Evolutionary conservation across 306 rosid genomes (phyloP).

Genomic region (Begonia peltatifolia): DNA sequence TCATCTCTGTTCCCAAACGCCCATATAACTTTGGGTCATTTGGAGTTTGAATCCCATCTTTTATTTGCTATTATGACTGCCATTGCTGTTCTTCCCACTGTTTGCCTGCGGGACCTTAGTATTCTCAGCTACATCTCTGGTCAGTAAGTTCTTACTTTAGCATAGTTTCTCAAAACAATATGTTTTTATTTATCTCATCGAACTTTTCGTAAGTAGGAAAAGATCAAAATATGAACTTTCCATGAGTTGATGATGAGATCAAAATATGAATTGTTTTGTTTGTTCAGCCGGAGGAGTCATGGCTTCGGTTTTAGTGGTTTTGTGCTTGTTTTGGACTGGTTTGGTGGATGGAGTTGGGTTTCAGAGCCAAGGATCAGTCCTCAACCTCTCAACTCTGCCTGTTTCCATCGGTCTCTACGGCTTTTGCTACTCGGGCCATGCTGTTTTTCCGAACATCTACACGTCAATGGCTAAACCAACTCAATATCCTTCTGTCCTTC

Average conservation of each 20-base stretch:
- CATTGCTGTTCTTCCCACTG: constrained; percentile 95
- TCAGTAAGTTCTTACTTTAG: constrained; percentile 6
- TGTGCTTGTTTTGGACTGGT: constrained; percentile 77
- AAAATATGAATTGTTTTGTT: neutral
- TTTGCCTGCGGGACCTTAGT: constrained; percentile 85
- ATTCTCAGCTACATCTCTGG: constrained; percentile 92
- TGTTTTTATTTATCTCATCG: neutral
- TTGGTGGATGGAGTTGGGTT: constrained; percentile 56
- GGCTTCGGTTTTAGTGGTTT: constrained; percentile 62
- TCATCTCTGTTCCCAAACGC: constrained; percentile 88
- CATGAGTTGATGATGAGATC: too few species aligned
- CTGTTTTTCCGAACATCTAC: constrained; percentile 91
- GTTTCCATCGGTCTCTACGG: constrained; percentile 96
- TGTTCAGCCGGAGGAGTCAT: constrained; percentile 79
- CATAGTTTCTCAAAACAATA: neutral
- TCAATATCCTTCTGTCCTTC: constrained; percentile 61
- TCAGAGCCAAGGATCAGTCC: constrained; percentile 47
- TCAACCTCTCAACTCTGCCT: constrained; percentile 67
- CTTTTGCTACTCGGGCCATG: constrained; percentile 95
- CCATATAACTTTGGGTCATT: constrained; percentile 43
- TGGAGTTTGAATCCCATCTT: constrained; percentile 32
- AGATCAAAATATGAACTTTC: too few species aligned
- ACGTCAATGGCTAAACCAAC: constrained; percentile 71
- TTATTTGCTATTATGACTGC: constrained; percentile 62
- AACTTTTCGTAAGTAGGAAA: too few species aligned